A percentile compares a stretch with the other conserved stretches of the same genome.
These are phyloP conservation scores for Fusarium sacchari DNA, from an alignment of 2,329 filamentous ascomycete genomes.

Conservation along the genomic window DNA sequence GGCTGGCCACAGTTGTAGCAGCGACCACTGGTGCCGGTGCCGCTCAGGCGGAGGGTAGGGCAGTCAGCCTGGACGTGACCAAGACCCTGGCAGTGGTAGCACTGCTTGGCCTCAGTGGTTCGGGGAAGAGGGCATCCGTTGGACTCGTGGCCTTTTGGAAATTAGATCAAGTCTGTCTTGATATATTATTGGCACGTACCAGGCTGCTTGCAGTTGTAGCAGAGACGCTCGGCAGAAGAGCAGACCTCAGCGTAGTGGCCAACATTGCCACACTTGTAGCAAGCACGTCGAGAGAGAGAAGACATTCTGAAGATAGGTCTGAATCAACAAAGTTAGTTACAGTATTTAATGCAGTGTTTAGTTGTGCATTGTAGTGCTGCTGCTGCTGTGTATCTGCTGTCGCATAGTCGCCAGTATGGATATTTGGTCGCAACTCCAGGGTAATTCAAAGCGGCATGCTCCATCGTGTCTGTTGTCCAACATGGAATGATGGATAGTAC, in stretches of 20 bases:
- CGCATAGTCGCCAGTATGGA: neutral
- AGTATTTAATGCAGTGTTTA: neutral
- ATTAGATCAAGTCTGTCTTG: constrained; percentile 2
- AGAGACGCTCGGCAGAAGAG: constrained; percentile 96
- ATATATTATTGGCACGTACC: constrained; percentile 55
- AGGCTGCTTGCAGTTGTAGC: constrained; percentile 99
- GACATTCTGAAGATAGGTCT: constrained; percentile 67
- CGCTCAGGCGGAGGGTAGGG: constrained; percentile 92
- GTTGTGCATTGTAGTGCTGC: constrained; percentile 6
- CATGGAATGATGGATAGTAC: neutral
- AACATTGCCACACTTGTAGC: constrained; percentile 86
- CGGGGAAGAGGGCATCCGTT: constrained; percentile 96
- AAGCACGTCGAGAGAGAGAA: constrained; percentile 82
- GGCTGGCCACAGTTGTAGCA: constrained; percentile 97
- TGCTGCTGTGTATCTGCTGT: neutral
- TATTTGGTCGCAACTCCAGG: neutral
- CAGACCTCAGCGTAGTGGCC: constrained; percentile 89
- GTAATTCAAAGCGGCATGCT: neutral
- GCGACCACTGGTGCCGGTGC: constrained; percentile 81
- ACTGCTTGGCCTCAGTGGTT: constrained; percentile 99
- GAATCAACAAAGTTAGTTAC: constrained; percentile 16
- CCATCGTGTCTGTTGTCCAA: neutral
- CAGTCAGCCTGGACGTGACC: constrained; percentile 99
- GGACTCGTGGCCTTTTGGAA: constrained; percentile 80
- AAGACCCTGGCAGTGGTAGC: constrained; percentile 98